These are phyloP conservation scores for Sclerotinia nivalis DNA, from an alignment of 2,329 filamentous ascomycete species.

Conservation along the genomic window DNA sequence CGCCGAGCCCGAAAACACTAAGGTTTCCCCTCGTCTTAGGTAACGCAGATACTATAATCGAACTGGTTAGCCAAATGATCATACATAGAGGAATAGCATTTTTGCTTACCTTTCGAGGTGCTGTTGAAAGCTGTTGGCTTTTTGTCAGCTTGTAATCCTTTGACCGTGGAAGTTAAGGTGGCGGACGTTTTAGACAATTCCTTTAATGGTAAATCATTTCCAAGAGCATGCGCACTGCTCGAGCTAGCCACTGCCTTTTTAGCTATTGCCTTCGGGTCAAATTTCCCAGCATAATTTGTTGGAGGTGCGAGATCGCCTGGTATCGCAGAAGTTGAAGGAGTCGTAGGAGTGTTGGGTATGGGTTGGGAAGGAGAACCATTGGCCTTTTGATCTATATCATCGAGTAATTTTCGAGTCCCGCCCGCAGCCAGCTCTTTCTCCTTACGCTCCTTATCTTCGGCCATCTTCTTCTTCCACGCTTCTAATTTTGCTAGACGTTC, in stretches of 20 bases:
- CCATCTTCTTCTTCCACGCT: constrained; percentile 88
- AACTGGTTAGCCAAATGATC: constrained; percentile 26
- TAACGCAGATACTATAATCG: constrained; percentile 49
- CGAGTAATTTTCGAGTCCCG: constrained; percentile 65
- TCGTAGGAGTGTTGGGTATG: constrained; percentile 55
- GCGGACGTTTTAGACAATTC: constrained; percentile 48
- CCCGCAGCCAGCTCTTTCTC: constrained; percentile 67
- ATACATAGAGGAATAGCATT: not conserved
- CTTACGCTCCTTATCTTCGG: constrained; percentile 71
- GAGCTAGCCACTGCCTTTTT: constrained; percentile 70
- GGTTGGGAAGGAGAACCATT: constrained; percentile 45
- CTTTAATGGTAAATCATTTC: constrained; percentile 55
- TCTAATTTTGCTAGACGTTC: constrained; percentile 80
- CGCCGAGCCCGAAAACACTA: constrained; percentile 78
- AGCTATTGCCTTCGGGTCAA: constrained; percentile 81
- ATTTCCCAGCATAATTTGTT: constrained; percentile 71
- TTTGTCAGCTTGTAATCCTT: constrained; percentile 47
- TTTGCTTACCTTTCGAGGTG: constrained; percentile 43
- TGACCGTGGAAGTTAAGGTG: constrained; percentile 45
- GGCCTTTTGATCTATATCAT: constrained; percentile 72
- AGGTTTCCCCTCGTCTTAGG: constrained; percentile 73
- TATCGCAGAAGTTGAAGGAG: constrained; percentile 48
- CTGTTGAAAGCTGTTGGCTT: constrained; percentile 45
- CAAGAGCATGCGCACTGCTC: constrained; percentile 55
- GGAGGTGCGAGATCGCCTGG: constrained; percentile 54